phyloP scores from a whole-genome alignment of 352 stramenopile species.

The Globisporangium perplexum region DNA sequence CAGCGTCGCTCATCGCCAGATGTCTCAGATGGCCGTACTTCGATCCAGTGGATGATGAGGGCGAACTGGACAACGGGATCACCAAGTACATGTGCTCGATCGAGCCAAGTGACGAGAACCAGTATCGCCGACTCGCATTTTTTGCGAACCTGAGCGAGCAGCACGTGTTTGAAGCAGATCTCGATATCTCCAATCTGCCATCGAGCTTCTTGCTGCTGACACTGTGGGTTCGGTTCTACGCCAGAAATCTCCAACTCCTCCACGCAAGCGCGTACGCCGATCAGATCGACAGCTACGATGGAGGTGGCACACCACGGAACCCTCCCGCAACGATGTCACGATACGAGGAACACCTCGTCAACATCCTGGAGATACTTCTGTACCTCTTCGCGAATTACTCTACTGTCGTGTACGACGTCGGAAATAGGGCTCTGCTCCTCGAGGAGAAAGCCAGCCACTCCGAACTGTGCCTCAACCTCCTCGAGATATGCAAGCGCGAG shows the following conservation, averaged over 20 bases:
- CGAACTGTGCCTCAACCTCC: conserved; percentile 7
- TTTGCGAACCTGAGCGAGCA: conserved; percentile 12
- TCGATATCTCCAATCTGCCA: conserved; percentile 8
- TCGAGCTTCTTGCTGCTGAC: conserved; percentile 21
- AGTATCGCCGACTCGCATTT: conserved; percentile 12
- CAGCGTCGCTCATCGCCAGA: background rate
- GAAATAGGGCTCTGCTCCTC: background rate
- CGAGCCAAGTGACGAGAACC: background rate
- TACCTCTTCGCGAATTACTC: conserved; percentile 15
- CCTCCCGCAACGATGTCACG: background rate
- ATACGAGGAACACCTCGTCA: conserved; percentile 4
- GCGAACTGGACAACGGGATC: background rate
- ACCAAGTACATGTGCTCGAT: conserved; percentile 1
- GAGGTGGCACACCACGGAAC: background rate
- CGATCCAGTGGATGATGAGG: background rate
- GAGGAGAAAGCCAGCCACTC: conserved; percentile 9
- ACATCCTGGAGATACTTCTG: conserved; percentile 12
- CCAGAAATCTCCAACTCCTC: conserved; percentile 15
- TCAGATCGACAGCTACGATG: background rate
- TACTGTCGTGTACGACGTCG: conserved; percentile 8
- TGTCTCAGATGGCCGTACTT: conserved; percentile 3
- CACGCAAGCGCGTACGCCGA: background rate
- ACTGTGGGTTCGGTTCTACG: conserved; percentile 26
- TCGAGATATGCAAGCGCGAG: conserved; percentile 7
- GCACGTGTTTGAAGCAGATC: conserved; percentile 2